Base-by-base conservation (phyloP, 805 yeast species). In the Kodamaea leandrae region DNA sequence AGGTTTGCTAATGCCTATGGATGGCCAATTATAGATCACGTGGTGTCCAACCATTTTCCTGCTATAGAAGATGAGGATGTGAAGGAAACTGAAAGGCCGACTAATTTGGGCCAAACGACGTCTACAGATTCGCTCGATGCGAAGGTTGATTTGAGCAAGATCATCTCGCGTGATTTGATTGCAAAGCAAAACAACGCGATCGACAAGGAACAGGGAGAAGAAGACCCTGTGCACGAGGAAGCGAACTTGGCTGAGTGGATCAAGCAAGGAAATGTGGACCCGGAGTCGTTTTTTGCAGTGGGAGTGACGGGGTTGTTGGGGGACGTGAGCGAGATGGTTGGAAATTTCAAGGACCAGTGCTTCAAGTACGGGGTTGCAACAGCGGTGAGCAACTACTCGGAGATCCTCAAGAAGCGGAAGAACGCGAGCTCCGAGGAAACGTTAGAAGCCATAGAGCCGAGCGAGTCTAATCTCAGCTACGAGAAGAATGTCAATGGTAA, bases 1-100 rank as follows among this genome's bases (percentile, higher is more conserved):
- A 66, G 86, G 46, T 93, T 86, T 68, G 83, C 95, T 4, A 91
- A 91, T 63, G 93, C 96, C 0, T 90, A 83, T 63, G 99, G 99
- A 2, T 88, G 96, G 93, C 87, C 86, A 1, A 96, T 88, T 0
- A 72, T 91, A n/a, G 83, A 82, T 32, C 96, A 91, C 60, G 53
- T 90, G 49, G 86, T 84, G 1, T 68, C 76, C 12, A 75, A 77
- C 41, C 93, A 86, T 64, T 86, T 86, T 58, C 13, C 21, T 8
- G 51, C 43, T 5, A 44, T 41, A 2, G 54, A 39, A 1, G 44
- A 32, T 7, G 50, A 44, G 6, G 46, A 39, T 2, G 49, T 42
- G 47, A 13, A 54, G 49, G 16, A 47, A 39, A 33, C 48, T 48
- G 19, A 39, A 46, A n/a, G n/a, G n/a, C n/a, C n/a, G n/a, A 21